These are phyloP conservation scores for Henckelia pumila DNA, from an alignment of 257 asterid genomes.

Conservation along the genomic window DNA sequence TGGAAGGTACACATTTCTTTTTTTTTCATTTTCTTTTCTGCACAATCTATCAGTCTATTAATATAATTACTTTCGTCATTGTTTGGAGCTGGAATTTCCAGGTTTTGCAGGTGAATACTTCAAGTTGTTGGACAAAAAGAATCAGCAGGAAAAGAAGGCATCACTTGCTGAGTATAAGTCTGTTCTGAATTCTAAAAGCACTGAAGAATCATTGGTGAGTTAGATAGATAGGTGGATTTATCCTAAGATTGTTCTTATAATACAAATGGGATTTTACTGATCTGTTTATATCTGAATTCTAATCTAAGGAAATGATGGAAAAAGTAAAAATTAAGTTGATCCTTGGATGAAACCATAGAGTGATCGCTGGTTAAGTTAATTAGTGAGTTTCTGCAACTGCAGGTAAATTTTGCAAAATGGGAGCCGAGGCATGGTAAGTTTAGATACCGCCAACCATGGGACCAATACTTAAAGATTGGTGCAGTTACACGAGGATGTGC, in stretches of 20 bases:
- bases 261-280: too few relatives aligned
- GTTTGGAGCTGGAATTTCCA: neutral
- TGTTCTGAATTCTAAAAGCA: slow-evolving; percentile 25
- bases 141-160: slow-evolving; percentile 8
- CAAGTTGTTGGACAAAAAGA: neutral
- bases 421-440: slow-evolving; percentile 34
- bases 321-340: too few relatives aligned
- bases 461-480: slow-evolving; percentile 32
- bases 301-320: too few relatives aligned
- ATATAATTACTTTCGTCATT: too few relatives aligned
- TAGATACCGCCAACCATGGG: slow-evolving; percentile 37
- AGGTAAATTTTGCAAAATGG: slow-evolving; percentile 33
- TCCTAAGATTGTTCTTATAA: neutral
- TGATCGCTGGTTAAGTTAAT: neutral
- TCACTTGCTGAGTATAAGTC: slow-evolving; percentile 16
- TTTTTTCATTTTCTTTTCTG: neutral
- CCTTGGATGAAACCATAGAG: neutral
- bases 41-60: neutral
- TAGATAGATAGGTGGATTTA: neutral
- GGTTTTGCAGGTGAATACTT: slow-evolving; percentile 30
- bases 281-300: too few relatives aligned
- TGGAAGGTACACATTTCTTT: slow-evolving; percentile 21
- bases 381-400: neutral
- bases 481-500: slow-evolving; percentile 30
- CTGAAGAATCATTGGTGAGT: slow-evolving; percentile 28